Percentiles rank a stretch among this genome's conserved stretches.
These are phyloP conservation scores for Trichophyton simii DNA, from an alignment of 2,329 filamentous ascomycete genomes.

Conservation along the genomic window DNA sequence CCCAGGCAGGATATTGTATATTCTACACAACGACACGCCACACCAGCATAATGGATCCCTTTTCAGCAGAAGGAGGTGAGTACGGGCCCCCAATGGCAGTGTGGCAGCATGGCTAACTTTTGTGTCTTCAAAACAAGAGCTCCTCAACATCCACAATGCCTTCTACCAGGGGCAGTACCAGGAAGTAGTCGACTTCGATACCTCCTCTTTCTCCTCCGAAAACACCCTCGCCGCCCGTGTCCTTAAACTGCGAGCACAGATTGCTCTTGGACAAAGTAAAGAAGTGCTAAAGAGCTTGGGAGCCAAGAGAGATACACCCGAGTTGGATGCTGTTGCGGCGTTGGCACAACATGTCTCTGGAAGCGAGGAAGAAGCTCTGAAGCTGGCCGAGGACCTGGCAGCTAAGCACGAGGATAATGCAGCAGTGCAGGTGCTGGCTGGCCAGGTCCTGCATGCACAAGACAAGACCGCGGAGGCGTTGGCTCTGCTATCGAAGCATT, in stretches of 20 bases:
- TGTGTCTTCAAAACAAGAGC: conserved; percentile 35
- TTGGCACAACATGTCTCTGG: conserved; percentile 56
- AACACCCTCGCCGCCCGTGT: conserved; percentile 67
- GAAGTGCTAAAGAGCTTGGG: conserved; percentile 58
- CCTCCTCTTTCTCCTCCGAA: conserved; percentile 60
- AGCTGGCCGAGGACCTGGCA: conserved; percentile 54
- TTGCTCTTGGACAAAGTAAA: conserved; percentile 66
- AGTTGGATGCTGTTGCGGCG: conserved; percentile 62
- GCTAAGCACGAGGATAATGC: conserved; percentile 57
- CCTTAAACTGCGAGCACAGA: conserved; percentile 66
- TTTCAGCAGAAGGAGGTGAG: conserved; percentile 49
- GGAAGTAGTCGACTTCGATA: conserved; percentile 74
- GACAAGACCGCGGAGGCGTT: conserved; percentile 80
- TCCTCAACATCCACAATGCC: conserved; percentile 55
- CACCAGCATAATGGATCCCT: conserved; percentile 45
- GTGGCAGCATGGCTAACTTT: background rate
- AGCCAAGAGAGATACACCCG: conserved; percentile 50
- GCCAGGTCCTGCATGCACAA: conserved; percentile 66
- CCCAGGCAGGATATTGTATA: background rate
- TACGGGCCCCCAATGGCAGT: conserved; percentile 9
- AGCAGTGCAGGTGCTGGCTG: conserved; percentile 67
- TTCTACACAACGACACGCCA: background rate
- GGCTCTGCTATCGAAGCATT: conserved; percentile 64
- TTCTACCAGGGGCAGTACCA: conserved; percentile 72
- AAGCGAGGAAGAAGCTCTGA: conserved; percentile 49